Conservation (phyloP, 345 rosid species). For the Boechera stricta region DNA sequence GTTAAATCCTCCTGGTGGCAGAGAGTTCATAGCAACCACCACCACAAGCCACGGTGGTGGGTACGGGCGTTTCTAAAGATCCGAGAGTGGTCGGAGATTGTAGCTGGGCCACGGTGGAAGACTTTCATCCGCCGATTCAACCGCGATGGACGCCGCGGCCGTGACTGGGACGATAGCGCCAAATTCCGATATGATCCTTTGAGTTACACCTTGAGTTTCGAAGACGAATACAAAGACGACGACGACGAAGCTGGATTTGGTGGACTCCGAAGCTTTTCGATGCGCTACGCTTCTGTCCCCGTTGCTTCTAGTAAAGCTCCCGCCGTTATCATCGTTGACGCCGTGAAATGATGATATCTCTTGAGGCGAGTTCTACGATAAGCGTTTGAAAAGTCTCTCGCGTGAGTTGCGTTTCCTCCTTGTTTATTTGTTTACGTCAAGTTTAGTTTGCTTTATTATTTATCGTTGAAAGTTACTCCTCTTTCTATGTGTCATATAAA, state of each 20-base stretch:
- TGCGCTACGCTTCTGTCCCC: conserved; percentile 59
- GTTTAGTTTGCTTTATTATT: conserved; percentile 16
- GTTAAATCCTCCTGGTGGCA: conserved; percentile 61
- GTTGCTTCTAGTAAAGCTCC: conserved; percentile 28
- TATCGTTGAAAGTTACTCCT: conserved; percentile 13
- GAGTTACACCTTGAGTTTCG: conserved; percentile 78
- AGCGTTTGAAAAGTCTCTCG: conserved; percentile 29
- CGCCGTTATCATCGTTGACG: conserved; percentile 12
- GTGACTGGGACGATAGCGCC: conserved; percentile 13
- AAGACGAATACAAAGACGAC: conserved; percentile 54
- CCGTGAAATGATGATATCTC: conserved; percentile 16
- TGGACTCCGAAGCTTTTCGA: conserved; percentile 59
- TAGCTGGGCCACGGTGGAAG: conserved; percentile 90
- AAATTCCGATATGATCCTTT: conserved; percentile 48
- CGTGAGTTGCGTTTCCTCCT: conserved; percentile 21
- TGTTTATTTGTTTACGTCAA: conserved; percentile 22
- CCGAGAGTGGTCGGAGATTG: conserved; percentile 89
- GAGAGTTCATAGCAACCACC: conserved; percentile 42
- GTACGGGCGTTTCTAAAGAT: conserved; percentile 54
- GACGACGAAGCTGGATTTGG: conserved; percentile 33
- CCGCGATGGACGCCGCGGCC: conserved; percentile 47
- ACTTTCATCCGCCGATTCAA: conserved; percentile 82
- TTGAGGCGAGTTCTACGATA: background rate
- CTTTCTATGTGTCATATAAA: conserved; percentile 12
- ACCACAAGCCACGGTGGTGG: conserved; percentile 55